Conservation (phyloP, 1,284 basidiomycete species). For the Moesziomyces globuligerus region DNA sequence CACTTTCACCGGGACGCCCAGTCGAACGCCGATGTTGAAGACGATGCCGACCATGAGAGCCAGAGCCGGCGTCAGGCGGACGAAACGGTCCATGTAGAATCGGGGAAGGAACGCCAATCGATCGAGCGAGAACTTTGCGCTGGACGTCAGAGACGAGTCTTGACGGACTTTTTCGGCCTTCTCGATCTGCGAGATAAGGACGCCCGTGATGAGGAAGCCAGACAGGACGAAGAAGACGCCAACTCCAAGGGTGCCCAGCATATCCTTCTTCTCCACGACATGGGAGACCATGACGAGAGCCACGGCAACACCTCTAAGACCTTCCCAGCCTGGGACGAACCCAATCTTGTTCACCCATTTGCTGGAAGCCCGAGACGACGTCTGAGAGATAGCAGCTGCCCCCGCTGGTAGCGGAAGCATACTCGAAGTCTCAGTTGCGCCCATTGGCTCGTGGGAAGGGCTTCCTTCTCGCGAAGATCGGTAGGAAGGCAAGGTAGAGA, state of each 20-base stretch:
- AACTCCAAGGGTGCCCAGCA: constrained; percentile 34
- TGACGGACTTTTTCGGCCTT: constrained; percentile 15
- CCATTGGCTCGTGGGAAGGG: constrained; percentile 2
- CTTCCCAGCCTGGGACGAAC: constrained; percentile 40
- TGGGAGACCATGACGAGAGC: constrained; percentile 26
- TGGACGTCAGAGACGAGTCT: not conserved
- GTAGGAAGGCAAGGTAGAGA: constrained; percentile 16
- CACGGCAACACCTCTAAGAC: constrained; percentile 26
- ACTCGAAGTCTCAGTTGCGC: constrained; percentile 1
- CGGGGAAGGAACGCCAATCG: constrained; percentile 27
- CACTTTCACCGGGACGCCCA: not conserved
- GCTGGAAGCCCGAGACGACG: not conserved
- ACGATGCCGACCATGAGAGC: constrained; percentile 20
- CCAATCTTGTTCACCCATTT: constrained; percentile 25
- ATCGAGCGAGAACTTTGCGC: constrained; percentile 8
- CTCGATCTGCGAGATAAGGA: constrained; percentile 36
- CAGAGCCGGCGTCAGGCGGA: constrained; percentile 27
- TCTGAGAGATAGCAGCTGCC: not conserved
- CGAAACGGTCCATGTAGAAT: constrained; percentile 35
- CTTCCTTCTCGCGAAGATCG: constrained; percentile 18
- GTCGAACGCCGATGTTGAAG: constrained; percentile 2
- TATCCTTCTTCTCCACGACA: constrained; percentile 24
- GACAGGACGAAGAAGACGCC: constrained; percentile 40
- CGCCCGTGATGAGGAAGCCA: constrained; percentile 45
- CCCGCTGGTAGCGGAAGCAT: constrained; percentile 20